Conservation (phyloP, 2,329 filamentous ascomycete species). For the Fusarium praegraminearum region DNA sequence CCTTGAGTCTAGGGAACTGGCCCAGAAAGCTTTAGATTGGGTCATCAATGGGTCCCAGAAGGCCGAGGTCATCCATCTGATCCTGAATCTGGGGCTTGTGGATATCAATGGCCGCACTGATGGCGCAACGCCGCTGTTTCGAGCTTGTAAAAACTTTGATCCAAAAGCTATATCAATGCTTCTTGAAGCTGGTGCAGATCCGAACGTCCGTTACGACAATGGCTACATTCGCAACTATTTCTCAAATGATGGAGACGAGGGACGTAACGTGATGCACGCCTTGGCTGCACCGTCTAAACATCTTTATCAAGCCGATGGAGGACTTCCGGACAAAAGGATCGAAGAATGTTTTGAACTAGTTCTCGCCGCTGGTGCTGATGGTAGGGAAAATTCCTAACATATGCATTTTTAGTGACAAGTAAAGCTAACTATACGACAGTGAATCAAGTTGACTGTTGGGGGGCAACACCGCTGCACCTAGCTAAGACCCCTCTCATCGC, state of each 20-base stretch:
- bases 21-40: neutral
- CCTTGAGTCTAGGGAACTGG: neutral
- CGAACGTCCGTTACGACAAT: neutral
- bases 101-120: neutral
- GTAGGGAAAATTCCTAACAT: neutral
- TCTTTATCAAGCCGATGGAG: neutral
- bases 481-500: neutral
- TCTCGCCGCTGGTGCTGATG: neutral
- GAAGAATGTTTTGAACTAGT: neutral
- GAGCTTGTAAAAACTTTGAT: neutral
- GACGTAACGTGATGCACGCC: neutral
- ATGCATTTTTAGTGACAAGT: neutral
- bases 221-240: rapidly evolving
- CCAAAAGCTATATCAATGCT: neutral
- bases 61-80: neutral
- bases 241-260: neutral
- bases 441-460: neutral
- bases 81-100: neutral
- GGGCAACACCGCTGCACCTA: neutral
- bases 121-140: neutral
- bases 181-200: neutral
- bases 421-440: neutral
- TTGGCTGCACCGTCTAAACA: neutral
- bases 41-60: neutral
- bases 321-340: neutral